phyloP scores from a whole-genome alignment of 2,329 filamentous ascomycete genomes.

The Colletotrichum tamarilloi region DNA sequence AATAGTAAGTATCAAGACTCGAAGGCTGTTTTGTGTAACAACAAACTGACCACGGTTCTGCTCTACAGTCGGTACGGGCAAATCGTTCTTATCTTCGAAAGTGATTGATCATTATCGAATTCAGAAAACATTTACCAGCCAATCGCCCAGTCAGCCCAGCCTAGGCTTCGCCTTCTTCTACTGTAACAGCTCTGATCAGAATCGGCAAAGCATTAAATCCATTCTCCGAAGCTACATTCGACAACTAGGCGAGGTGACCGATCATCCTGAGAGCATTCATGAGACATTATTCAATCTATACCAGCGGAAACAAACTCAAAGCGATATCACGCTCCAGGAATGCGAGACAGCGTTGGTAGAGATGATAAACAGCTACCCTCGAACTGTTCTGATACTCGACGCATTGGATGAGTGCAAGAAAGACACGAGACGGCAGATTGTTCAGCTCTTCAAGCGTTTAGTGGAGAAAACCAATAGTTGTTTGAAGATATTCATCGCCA shows the following conservation, averaged over 20 bases:
- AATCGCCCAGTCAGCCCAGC: fast-evolving
- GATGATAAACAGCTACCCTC: not conserved
- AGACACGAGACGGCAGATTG: not conserved
- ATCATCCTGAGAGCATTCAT: not conserved
- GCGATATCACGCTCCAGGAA: not conserved
- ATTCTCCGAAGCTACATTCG: not conserved
- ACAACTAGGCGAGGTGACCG: not conserved
- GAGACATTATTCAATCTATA: not conserved
- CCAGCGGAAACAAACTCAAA: not conserved
- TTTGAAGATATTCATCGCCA: not conserved
- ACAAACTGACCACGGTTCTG: not conserved
- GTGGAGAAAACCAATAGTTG: not conserved
- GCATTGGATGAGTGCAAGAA: not conserved
- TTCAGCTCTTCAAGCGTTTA: not conserved
- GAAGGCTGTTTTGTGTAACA: not conserved
- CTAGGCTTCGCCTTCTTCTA: not conserved
- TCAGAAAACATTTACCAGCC: not conserved
- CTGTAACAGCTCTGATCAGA: not conserved
- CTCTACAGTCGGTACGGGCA: not conserved
- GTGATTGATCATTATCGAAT: not conserved
- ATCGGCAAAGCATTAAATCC: not conserved
- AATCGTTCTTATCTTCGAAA: not conserved
- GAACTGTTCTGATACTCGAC: not conserved
- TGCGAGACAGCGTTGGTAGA: not conserved
- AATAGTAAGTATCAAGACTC: not conserved